These are phyloP conservation scores for Zasmidium cellare DNA, from an alignment of 2,329 filamentous ascomycete genomes.

Conservation along the genomic window DNA sequence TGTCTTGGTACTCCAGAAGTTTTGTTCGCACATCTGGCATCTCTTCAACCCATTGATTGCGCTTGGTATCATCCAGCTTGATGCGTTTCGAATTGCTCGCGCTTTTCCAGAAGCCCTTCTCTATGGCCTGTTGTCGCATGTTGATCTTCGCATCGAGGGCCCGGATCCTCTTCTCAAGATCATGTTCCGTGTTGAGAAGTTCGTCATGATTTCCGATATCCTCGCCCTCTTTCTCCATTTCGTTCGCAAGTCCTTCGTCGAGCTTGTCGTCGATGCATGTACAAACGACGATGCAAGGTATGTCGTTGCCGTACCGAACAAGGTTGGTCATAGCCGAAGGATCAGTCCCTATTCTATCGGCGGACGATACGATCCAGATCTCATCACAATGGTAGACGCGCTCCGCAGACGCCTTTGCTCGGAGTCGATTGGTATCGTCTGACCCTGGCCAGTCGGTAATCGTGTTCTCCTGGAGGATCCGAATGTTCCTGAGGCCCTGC, in stretches of 20 bases:
- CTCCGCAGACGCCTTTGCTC: constrained; percentile 7
- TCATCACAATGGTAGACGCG: constrained; percentile 16
- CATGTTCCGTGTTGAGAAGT: background rate
- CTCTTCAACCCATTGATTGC: background rate
- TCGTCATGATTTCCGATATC: background rate
- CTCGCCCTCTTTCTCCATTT: background rate
- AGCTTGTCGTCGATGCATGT: background rate
- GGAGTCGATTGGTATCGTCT: constrained; percentile 12
- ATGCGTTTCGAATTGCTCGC: background rate
- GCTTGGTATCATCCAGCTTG: background rate
- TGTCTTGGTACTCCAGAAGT: background rate
- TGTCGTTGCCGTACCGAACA: background rate
- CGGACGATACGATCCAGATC: constrained; percentile 14
- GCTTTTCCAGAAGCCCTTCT: background rate
- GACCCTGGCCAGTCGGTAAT: constrained; percentile 18
- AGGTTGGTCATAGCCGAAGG: background rate
- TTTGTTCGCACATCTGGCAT: background rate
- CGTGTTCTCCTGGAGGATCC: constrained; percentile 7
- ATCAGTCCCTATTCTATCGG: background rate
- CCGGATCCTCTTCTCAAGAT: background rate
- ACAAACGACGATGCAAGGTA: background rate
- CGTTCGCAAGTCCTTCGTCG: background rate
- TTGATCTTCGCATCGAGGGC: background rate
- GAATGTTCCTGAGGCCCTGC: constrained; percentile 2
- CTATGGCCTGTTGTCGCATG: background rate